A percentile compares a stretch with the other conserved stretches of the same genome.
These are phyloP conservation scores for Botrytis medusae DNA, from an alignment of 2,329 filamentous ascomycete genomes.

Conservation along the genomic window DNA sequence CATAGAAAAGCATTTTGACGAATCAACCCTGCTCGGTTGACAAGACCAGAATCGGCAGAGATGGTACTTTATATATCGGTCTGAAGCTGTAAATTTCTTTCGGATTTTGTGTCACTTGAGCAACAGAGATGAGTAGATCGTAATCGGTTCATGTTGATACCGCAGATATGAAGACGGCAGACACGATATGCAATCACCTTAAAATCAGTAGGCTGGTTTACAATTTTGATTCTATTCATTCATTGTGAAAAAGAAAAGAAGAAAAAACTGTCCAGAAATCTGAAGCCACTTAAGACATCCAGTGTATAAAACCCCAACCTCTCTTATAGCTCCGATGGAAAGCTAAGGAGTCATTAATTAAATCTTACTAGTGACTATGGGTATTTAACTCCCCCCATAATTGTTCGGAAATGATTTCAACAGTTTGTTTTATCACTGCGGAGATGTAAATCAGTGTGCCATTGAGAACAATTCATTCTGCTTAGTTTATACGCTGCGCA, in stretches of 20 bases:
- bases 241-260: no score
- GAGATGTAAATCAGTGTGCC: no score
- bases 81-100: no score
- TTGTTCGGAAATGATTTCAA: neutral
- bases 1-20: accelerated
- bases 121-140: no score
- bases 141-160: no score
- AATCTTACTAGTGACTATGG: neutral
- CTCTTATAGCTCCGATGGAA: neutral
- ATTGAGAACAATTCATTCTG: neutral
- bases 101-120: no score
- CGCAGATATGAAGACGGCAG: no score
- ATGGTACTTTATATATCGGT: neutral
- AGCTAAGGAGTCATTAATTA: neutral
- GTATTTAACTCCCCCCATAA: neutral
- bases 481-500: neutral
- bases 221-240: no score
- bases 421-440: no score
- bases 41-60: accelerated
- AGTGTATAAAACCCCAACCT: accelerated
- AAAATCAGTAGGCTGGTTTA: no score
- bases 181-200: no score
- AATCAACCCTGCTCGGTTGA: neutral
- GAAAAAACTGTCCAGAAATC: neutral
- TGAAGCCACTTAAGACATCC: neutral